Base-by-base conservation (phyloP, 768 basidiomycete species). In the Astraeus odoratus region DNA sequence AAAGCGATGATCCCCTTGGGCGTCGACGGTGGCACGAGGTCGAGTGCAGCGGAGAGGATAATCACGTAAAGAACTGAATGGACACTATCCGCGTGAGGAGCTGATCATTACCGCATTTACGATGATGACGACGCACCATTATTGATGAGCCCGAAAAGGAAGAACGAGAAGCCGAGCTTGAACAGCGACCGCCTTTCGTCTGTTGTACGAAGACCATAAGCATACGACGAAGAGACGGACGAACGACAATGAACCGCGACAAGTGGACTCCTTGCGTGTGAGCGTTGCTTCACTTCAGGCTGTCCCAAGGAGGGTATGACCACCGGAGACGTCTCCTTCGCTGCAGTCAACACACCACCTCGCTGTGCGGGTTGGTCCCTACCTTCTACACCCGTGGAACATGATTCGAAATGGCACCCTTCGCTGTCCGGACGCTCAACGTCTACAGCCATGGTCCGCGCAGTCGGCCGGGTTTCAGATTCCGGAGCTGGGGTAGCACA, bases 1-100 rank as follows among this genome's bases (percentile, higher is more conserved):
- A 98, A 92, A 1, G 86, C 81, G 42, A 98, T 91, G 44, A 98
- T 81, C 13, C 95, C 95, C 60, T 95, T 95, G 0, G 95, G 94
- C 0, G 91, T 95, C 2, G 84, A 77, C 1, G 89, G 82, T 7
- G 92, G 87, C 1, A 96, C 93, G 3, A 99, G 76, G 58, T 99
- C 96, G 3, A 97, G 71, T 1, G 96, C 96, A 5, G 95, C 95
- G 1, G 91, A 95, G 16, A 99, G 78, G 50, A 98, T 96, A 49
- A 98, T 86, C 29, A 99, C 95, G 66, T 98, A 96, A 46, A 95
- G 72, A 4, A 96, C 92, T 92, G 51, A 0, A 47, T n/a, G n/a
- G n/a, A n/a, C n/a, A n/a, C n/a, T n/a, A n/a, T n/a, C n/a, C n/a
- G n/a, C n/a, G n/a, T n/a, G n/a, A n/a, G n/a, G n/a, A n/a, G n/a